A percentile compares a stretch with the other conserved stretches of the same genome.
phyloP scores from a whole-genome alignment of 225 moss, liverwort and hornwort species.

The Physcomitrellopsis africana region DNA sequence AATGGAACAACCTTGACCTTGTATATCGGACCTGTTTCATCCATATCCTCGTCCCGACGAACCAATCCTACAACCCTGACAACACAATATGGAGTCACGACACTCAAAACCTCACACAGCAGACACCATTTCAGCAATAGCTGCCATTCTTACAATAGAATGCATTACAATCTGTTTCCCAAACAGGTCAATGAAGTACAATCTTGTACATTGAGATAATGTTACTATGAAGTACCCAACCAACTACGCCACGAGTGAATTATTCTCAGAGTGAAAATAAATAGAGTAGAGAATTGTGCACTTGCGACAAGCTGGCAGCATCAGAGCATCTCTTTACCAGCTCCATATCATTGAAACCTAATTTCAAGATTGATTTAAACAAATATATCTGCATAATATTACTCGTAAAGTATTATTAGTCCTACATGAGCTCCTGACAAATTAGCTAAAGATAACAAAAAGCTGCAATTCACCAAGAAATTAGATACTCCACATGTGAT shows the following conservation, averaged over 20 bases:
- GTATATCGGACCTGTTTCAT: conserved; percentile 73
- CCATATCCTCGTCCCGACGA: conserved; percentile 88
- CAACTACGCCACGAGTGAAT: not conserved
- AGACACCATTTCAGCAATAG: not conserved
- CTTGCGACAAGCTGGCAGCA: conserved; percentile 5
- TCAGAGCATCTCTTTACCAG: conserved; percentile 10
- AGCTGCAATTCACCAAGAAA: conserved; percentile 2
- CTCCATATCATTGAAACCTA: not conserved
- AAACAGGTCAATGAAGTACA: not conserved
- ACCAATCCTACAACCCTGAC: conserved; percentile 54
- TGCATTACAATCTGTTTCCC: not conserved
- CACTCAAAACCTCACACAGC: not conserved
- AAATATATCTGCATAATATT: not conserved
- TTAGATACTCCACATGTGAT: not conserved
- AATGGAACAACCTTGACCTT: conserved; percentile 91
- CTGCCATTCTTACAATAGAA: conserved; percentile 12
- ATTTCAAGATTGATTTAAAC: not conserved
- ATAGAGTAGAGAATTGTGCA: conserved; percentile 13
- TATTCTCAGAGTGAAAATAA: conserved; percentile 2
- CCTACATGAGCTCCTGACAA: not conserved
- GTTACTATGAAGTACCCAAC: not conserved
- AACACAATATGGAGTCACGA: conserved; percentile 19
- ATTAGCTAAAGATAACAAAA: conserved; percentile 9
- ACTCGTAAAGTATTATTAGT: not conserved
- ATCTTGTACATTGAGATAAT: not conserved